Evolutionary conservation across 257 asterid species (phyloP), one percentile per base, ranked within the genome.

Genomic region (Petunia axillaris): DNA sequence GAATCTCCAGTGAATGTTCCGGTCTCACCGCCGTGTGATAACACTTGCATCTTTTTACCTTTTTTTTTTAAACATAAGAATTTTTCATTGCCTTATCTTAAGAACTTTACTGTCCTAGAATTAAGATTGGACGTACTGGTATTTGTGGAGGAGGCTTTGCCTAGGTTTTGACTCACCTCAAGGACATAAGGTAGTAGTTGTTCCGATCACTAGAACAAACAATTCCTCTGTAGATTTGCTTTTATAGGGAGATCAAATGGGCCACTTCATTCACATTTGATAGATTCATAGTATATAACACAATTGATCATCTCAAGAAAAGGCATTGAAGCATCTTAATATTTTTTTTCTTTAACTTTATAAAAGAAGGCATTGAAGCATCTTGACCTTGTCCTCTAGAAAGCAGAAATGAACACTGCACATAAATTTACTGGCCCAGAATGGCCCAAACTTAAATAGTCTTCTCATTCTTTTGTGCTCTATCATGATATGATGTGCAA

Each of bases 1-100:
- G 57, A 50, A 9, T n/a, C 37, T 77, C 73, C n/a, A 38, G 73
- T 75, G 41, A 64, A 64, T 39, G 38, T 68, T 44, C 57, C 4
- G 4, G 9, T 70, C 76, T 44, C 76, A 46, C 76, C 8, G 39
- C 9, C 58, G 38, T 70, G 6, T 16, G 58, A 46, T 46, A 16
- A 57, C 76, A 70, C 40, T 70, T 70, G 9, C 76, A 70, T 10
- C 25, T 13, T 68, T 70, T 68, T 68, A 44, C 1, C 41, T 46
- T 46, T 44, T 70, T 16, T 70, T 25, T 70, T 8, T 3, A 8
- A 44, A 40, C 40, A 44, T 25, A 16, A 44, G 2, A 57, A 70
- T 44, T 70, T 53, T 16, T 70, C 57, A 43, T 70, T 70, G 58
- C 76, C 41, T 70, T 70, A 1, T 46, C 16, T 70, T 25, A 44